Conservation (phyloP, 2,329 filamentous ascomycete genomes). For the Colletotrichum echinochloae region DNA sequence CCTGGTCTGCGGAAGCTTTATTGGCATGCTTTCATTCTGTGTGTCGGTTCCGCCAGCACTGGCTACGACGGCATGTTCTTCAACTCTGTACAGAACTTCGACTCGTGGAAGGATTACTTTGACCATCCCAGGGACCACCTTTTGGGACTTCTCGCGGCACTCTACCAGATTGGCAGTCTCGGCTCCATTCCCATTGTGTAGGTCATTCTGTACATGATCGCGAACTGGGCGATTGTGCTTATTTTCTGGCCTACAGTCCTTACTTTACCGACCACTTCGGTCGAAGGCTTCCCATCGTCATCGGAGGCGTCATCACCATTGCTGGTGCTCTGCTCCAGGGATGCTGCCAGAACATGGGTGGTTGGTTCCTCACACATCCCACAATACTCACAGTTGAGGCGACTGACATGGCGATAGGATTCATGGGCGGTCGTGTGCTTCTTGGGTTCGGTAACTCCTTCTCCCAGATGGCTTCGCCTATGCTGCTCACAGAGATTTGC, state of each 20-base stretch:
- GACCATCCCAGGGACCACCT: constrained; percentile 47
- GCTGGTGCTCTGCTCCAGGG: constrained; percentile 55
- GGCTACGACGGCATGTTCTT: constrained; percentile 58
- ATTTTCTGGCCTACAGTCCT: constrained; percentile 43
- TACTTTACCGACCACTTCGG: constrained; percentile 53
- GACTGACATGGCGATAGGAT: constrained; percentile 45
- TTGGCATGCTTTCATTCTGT: constrained; percentile 62
- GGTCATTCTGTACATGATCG: neutral
- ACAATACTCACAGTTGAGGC: constrained; percentile 43
- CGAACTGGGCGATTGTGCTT: neutral
- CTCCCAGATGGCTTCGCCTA: constrained; percentile 71
- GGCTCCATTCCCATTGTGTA: constrained; percentile 47
- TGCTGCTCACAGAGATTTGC: constrained; percentile 72
- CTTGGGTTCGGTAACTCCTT: constrained; percentile 76
- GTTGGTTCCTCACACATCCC: neutral
- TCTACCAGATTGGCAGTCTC: constrained; percentile 62
- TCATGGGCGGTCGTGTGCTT: constrained; percentile 65
- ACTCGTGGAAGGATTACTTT: constrained; percentile 44
- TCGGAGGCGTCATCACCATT: constrained; percentile 60
- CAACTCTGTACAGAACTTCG: constrained; percentile 33
- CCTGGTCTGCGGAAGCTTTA: constrained; percentile 67
- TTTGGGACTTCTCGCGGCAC: constrained; percentile 51
- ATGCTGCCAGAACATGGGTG: constrained; percentile 47
- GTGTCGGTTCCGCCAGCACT: constrained; percentile 66
- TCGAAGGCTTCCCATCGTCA: constrained; percentile 56